These are phyloP conservation scores for Gentiana dahurica DNA, from an alignment of 257 asterid species.

Conservation along the genomic window DNA sequence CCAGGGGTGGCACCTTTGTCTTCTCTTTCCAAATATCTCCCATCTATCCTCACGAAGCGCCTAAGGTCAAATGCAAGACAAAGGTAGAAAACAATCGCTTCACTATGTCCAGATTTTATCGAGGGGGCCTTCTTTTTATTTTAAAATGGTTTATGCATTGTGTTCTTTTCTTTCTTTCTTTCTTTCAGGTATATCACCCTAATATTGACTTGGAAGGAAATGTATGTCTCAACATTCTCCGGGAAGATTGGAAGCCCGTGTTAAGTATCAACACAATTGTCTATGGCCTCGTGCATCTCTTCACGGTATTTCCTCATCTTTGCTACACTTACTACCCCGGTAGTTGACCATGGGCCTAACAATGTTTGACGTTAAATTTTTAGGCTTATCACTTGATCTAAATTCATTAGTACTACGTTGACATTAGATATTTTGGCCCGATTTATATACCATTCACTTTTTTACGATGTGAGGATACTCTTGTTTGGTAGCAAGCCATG, in stretches of 20 bases:
- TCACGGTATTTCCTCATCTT: conserved; percentile 48
- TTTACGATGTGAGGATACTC: too few species aligned
- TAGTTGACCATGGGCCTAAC: too few species aligned
- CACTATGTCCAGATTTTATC: too few species aligned
- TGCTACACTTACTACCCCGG: too few species aligned
- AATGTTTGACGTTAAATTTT: too few species aligned
- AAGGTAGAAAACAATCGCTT: conserved; percentile 36
- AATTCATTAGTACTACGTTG: too few species aligned
- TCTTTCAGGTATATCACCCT: conserved; percentile 84
- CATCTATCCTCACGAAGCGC: conserved; percentile 97
- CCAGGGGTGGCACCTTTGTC: conserved; percentile 73
- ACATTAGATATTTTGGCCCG: too few species aligned
- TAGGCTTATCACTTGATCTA: too few species aligned
- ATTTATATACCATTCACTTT: too few species aligned
- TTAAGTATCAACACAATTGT: conserved; percentile 83
- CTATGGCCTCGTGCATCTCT: conserved; percentile 84
- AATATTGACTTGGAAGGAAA: conserved; percentile 95
- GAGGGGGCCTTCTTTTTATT: not conserved
- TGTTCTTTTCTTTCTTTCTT: not conserved
- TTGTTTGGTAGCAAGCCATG: too few species aligned
- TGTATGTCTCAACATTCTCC: conserved; percentile 95
- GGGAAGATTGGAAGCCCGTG: conserved; percentile 99
- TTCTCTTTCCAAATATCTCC: conserved; percentile 91
- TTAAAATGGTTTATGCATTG: not conserved
- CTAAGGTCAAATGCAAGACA: conserved; percentile 98